Evolutionary conservation across 768 basidiomycete species (phyloP).

Genomic region (Suillus lakei): DNA sequence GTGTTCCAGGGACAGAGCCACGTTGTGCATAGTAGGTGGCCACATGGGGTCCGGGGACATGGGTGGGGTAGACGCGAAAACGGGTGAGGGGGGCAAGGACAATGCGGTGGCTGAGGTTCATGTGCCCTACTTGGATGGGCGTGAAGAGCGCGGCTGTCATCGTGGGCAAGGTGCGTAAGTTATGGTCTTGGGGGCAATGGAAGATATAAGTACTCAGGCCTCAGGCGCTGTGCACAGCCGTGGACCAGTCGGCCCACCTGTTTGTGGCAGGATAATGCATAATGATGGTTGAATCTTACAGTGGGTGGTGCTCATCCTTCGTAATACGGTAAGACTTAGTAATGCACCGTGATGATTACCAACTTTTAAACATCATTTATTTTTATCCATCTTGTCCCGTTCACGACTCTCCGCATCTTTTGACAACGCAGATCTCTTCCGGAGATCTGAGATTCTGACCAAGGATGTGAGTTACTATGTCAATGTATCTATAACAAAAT

Average conservation of each 20-base stretch:
- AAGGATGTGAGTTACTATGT: too few relatives aligned
- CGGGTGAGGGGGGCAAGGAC: slow-evolving; percentile 44
- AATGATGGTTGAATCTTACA: too few relatives aligned
- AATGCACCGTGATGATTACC: too few relatives aligned
- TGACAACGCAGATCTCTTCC: too few relatives aligned
- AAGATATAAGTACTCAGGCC: neutral
- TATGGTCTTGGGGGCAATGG: neutral
- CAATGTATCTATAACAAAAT: too few relatives aligned
- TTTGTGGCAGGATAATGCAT: too few relatives aligned
- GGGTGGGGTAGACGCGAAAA: slow-evolving; percentile 26
- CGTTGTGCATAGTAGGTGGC: slow-evolving; percentile 45
- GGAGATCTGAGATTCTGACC: too few relatives aligned
- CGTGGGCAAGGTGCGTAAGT: neutral
- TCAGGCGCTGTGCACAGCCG: neutral
- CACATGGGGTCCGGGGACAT: slow-evolving; percentile 36
- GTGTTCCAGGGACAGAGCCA: slow-evolving; percentile 40
- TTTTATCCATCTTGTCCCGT: too few relatives aligned
- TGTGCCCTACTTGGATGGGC: slow-evolving; percentile 35
- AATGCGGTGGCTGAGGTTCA: slow-evolving; percentile 39
- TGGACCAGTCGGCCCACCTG: neutral
- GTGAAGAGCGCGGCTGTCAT: slow-evolving; percentile 29
- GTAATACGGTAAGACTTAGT: too few relatives aligned
- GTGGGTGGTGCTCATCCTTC: too few relatives aligned
- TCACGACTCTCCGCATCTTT: too few relatives aligned
- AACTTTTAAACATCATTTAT: too few relatives aligned